Conservation (phyloP, 768 basidiomycete genomes). For the Artomyces pyxidatus region DNA sequence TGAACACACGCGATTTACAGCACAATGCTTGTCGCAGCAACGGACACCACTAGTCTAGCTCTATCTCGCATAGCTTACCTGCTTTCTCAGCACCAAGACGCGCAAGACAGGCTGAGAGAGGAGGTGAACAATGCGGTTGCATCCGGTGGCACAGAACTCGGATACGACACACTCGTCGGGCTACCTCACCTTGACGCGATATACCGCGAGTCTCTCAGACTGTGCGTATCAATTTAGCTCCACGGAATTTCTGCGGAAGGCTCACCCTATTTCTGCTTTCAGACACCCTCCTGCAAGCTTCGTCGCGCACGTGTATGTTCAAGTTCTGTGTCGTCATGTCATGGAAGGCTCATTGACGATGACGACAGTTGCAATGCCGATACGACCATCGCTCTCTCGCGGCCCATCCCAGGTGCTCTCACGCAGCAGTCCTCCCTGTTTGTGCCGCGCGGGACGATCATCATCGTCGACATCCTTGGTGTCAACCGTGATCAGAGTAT, state of each 20-base stretch:
- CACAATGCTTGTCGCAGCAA: background rate
- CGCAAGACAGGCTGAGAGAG: slow-evolving; percentile 20
- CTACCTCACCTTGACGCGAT: slow-evolving; percentile 24
- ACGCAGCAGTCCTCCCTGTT: background rate
- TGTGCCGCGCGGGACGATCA: background rate
- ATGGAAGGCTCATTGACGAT: background rate
- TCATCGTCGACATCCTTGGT: slow-evolving; percentile 6
- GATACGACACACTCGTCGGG: slow-evolving; percentile 19
- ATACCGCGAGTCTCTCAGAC: slow-evolving; percentile 17
- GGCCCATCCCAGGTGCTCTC: background rate
- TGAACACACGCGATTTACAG: no score
- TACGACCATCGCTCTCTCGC: background rate
- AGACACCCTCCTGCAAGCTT: background rate
- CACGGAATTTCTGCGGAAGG: background rate
- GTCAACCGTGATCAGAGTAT: slow-evolving; percentile 4
- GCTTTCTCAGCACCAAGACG: slow-evolving; percentile 19
- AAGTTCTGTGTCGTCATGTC: background rate
- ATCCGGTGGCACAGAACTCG: slow-evolving; percentile 16
- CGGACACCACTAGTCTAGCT: slow-evolving; percentile 23
- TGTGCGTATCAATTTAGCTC: slow-evolving; percentile 16
- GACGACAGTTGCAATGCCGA: background rate
- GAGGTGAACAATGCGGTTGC: slow-evolving; percentile 17
- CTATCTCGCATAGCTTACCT: slow-evolving; percentile 21
- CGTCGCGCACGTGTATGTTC: background rate
- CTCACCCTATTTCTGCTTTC: background rate